Percentiles rank a stretch among this genome's conserved stretches.
phyloP scores from a whole-genome alignment of 2,329 filamentous ascomycete genomes.

The Chaetomiaceae sp. region DNA sequence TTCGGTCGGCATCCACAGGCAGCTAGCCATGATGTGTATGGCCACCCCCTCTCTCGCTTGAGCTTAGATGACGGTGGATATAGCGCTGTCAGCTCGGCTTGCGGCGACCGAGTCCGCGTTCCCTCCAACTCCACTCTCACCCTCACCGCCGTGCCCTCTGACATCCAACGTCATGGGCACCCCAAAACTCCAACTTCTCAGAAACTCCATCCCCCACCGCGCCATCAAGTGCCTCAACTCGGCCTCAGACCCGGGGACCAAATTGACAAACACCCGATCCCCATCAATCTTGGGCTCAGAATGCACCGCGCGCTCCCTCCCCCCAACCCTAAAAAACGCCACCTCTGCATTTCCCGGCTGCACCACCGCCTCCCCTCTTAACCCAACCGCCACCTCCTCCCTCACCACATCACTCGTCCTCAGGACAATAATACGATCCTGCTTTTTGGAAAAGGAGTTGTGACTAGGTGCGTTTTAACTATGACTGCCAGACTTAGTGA shows the following conservation, averaged over 20 bases:
- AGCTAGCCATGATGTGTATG: too few species aligned
- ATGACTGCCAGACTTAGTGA: too few species aligned
- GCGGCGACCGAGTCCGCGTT: too few species aligned
- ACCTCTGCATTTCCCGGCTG: conserved; percentile 2
- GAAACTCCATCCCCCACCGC: conserved; percentile 15
- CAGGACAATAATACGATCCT: too few species aligned
- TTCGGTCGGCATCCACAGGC: too few species aligned
- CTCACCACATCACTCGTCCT: conserved; percentile 6
- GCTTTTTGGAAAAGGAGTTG: too few species aligned
- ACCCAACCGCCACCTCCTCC: conserved; percentile 6
- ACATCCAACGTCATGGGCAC: conserved; percentile 5
- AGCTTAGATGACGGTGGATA: too few species aligned
- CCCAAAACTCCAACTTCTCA: conserved; percentile 13
- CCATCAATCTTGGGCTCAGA: conserved; percentile 10
- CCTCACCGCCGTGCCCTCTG: too few species aligned
- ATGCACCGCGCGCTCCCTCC: conserved; percentile 10
- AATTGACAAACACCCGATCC: conserved; percentile 15
- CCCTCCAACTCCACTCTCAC: too few species aligned
- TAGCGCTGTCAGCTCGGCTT: too few species aligned
- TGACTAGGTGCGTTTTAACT: too few species aligned
- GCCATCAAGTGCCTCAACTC: conserved; percentile 12
- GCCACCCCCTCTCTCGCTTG: too few species aligned
- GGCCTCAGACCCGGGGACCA: conserved; percentile 10
- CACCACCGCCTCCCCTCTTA: conserved; percentile 3
- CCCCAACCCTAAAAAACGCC: conserved; percentile 11